Evolutionary conservation across 2,329 filamentous ascomycete genomes (phyloP).

Genomic region (Dactylellina leptospora): DNA sequence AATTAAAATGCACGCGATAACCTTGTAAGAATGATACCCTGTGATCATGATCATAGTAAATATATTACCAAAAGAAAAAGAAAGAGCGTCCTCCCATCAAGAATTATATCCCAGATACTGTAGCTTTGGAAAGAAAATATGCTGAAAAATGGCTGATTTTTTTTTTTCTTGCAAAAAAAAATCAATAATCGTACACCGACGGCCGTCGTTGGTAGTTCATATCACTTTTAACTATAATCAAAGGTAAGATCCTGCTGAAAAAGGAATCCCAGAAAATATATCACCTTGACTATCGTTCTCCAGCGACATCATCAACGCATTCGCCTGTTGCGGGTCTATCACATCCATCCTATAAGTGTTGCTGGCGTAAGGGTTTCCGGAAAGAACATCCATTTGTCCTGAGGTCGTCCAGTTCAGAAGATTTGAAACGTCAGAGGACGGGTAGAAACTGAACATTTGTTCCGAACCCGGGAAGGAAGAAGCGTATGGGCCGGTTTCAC

Average conservation of each 20-base stretch:
- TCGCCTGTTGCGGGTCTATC: conserved; percentile 47
- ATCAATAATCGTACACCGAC: conserved; percentile 54
- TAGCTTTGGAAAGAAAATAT: conserved; percentile 25
- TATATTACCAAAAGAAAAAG: conserved; percentile 14
- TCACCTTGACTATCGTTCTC: conserved; percentile 54
- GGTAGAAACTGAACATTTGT: conserved; percentile 48
- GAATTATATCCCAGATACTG: conserved; percentile 42
- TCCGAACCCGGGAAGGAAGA: conserved; percentile 36
- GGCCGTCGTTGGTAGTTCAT: conserved; percentile 52
- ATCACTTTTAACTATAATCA: conserved; percentile 54
- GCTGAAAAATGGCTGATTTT: conserved; percentile 30
- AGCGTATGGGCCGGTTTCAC: conserved; percentile 17
- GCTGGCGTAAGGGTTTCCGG: conserved; percentile 47
- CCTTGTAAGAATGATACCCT: conserved; percentile 20
- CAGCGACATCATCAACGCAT: conserved; percentile 52
- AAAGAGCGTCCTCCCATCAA: conserved; percentile 17
- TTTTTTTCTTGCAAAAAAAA: no score
- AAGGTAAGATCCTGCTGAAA: conserved; percentile 54
- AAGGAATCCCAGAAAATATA: conserved; percentile 54
- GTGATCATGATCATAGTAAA: conserved; percentile 18
- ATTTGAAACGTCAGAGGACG: conserved; percentile 35
- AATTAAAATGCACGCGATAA: conserved; percentile 9
- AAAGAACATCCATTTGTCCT: conserved; percentile 44
- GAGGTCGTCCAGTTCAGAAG: conserved; percentile 41
- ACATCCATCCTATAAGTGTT: conserved; percentile 52